Evolutionary conservation across 2,329 filamentous ascomycete genomes (phyloP), one percentile per base, ranked within the genome.

Genomic region (Truncatella angustata): DNA sequence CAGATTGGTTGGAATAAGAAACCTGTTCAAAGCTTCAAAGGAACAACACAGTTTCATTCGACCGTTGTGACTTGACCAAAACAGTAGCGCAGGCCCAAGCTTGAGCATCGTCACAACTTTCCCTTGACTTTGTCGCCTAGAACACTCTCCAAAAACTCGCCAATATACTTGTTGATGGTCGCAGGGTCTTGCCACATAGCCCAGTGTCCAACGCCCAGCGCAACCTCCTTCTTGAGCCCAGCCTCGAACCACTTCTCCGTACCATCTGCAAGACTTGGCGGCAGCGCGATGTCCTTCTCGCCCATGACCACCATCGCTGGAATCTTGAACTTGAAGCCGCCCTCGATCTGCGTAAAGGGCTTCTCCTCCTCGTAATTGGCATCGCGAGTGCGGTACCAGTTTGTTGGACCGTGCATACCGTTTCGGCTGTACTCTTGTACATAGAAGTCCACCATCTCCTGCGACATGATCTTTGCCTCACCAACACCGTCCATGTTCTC

Each of bases 381-480:
- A 67, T 81, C 74, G 18, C 82, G 76, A 3, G 82, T 88, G 39
- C 91, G 85, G 73, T 99, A 99, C 90, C 91, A 97, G 71, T 92
- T 94, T 54, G 91, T 75, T 14, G 91, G 90, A 1, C 91, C 91
- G 58, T 86, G 82, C 58, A 97, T 70, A 42, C 91, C 90, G 63
- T 86, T 81, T 37, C 81, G 78, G n/a, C 75, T 69, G 70, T 86
- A 96, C 71, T 91, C 78, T 26, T 81, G 71, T 16, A 83, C 83
- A 68, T 97, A 97, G 71, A 84, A 88, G 51, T 92, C 85, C 40
- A 93, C 69, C 70, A 92, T 88, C 65, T 88, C 84, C 32, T 81
- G 75, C 54, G 73, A 79, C 56, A 96, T 59, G 36, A 95, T 66
- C 52, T 74, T 77, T 42, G 81, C 79, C 34, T 72, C 76, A 6